These are phyloP conservation scores for Kalmanozyma brasiliensis DNA, from an alignment of 1,284 basidiomycete genomes.

Conservation along the genomic window DNA sequence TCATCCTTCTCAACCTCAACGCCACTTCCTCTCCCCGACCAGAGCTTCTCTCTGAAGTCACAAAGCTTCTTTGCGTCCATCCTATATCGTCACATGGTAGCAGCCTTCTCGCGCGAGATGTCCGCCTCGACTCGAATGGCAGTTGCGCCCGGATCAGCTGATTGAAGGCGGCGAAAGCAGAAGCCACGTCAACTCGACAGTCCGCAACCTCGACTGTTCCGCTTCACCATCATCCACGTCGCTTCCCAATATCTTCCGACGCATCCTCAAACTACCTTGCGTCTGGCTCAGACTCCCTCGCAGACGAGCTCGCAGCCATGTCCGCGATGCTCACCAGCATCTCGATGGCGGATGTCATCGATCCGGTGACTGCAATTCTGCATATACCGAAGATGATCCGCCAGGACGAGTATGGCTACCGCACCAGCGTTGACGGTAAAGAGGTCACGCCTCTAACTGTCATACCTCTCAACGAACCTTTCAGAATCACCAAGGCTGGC, in stretches of 20 bases:
- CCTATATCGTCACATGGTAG: background rate
- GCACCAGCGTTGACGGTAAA: slow-evolving; percentile 36
- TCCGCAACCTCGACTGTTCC: too few relatives aligned
- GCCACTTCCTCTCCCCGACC: background rate
- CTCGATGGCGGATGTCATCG: slow-evolving; percentile 44
- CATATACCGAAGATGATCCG: slow-evolving; percentile 47
- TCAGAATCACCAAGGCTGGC: slow-evolving; percentile 20
- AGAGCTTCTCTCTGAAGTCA: background rate
- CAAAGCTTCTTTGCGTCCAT: background rate
- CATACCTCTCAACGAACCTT: slow-evolving; percentile 21
- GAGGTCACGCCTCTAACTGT: slow-evolving; percentile 27
- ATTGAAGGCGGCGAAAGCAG: too few relatives aligned
- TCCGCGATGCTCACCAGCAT: slow-evolving; percentile 34
- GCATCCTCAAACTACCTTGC: background rate
- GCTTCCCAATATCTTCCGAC: too few relatives aligned
- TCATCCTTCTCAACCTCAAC: background rate
- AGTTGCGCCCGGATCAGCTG: too few relatives aligned
- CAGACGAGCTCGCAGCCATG: background rate
- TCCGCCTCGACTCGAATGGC: too few relatives aligned
- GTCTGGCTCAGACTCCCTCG: background rate
- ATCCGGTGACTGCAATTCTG: slow-evolving; percentile 34
- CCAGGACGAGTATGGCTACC: slow-evolving; percentile 43
- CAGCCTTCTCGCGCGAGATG: background rate
- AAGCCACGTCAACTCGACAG: too few relatives aligned
- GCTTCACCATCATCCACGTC: too few relatives aligned